phyloP scores from a whole-genome alignment of 768 basidiomycete genomes.

The Pleurotus ostreatus region DNA sequence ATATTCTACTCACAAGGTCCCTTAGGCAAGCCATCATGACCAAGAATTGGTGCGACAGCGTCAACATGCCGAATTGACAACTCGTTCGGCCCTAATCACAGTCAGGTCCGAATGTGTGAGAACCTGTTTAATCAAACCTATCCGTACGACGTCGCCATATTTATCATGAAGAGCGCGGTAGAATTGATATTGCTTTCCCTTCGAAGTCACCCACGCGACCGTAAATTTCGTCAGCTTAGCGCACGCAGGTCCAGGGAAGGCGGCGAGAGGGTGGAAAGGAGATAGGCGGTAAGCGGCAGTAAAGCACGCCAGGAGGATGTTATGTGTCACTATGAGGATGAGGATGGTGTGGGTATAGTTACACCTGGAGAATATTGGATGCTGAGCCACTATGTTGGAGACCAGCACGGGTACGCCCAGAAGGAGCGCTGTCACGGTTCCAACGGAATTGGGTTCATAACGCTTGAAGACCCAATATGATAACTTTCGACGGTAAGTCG shows the following conservation, averaged over 20 bases:
- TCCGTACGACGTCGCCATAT: constrained; percentile 52
- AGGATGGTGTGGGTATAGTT: background rate
- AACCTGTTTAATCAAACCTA: constrained; percentile 34
- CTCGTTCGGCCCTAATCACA: constrained; percentile 50
- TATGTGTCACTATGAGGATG: background rate
- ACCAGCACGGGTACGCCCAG: constrained; percentile 22
- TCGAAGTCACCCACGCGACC: constrained; percentile 25
- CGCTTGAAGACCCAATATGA: constrained; percentile 30
- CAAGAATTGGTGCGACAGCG: constrained; percentile 44
- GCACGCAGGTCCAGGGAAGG: constrained; percentile 29
- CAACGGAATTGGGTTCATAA: constrained; percentile 27
- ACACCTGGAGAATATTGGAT: constrained; percentile 6
- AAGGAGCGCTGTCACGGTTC: constrained; percentile 20
- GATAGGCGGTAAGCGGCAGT: constrained; percentile 33
- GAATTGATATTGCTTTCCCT: constrained; percentile 39
- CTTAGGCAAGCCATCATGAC: constrained; percentile 47
- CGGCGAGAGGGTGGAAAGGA: constrained; percentile 31
- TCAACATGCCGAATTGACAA: constrained; percentile 43
- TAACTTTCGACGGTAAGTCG: constrained; percentile 13
- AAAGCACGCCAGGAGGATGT: constrained; percentile 15
- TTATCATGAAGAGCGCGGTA: constrained; percentile 41
- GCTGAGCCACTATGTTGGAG: constrained; percentile 17
- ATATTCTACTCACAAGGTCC: constrained; percentile 42
- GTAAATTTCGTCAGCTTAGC: constrained; percentile 31
- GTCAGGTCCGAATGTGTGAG: constrained; percentile 4